Evolutionary conservation across 225 moss, liverwort and hornwort genomes (phyloP), one percentile per base, ranked within the genome.

Genomic region (Thuidium tamariscinum): DNA sequence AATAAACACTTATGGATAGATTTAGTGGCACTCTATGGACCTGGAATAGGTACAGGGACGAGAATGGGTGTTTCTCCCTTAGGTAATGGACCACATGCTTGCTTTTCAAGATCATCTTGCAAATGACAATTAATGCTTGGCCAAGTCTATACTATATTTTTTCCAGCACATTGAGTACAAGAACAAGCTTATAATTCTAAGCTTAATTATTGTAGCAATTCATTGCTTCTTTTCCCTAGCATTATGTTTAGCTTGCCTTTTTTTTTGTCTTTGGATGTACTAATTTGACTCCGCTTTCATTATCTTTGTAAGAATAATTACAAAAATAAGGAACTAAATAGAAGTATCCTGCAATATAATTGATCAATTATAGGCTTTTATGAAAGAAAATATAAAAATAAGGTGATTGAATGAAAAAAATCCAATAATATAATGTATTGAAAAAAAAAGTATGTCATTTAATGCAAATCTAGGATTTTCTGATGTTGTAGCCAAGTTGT

Each of bases 301-400:
- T 37, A 2, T 37, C 21, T 37, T 67, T 22, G n/a, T n/a, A n/a
- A n/a, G n/a, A n/a, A n/a, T n/a, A n/a, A n/a, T n/a, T n/a, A n/a
- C n/a, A n/a, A n/a, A 1, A 20, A 6, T 7, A 67, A 37, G 21
- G 12, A 67, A 37, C 3, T 67, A 22, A 9, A n/a, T 37, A 13
- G 4, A 1, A 2, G 21, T 32, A 11, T 3, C 13, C 12, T 67
- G 7, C 22, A 67, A 6, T 6, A 20, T 10, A 1, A 20, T 5
- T 36, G 10, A 20, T 20, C 10, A 36, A 36, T 19, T 10, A 1
- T 21, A 36, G 3, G 5, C 0, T 63, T 36, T 36, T 10, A 10
- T 8, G 9, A 1, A 4, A 0, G 4, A 20, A 9, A n/a, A 66
- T 0, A 11, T 20, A 10, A 36, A 16, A 21, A 21, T 10, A 2